These are phyloP conservation scores for Cladobotryum protrusum DNA, from an alignment of 2,329 filamentous ascomycete genomes.

Conservation along the genomic window DNA sequence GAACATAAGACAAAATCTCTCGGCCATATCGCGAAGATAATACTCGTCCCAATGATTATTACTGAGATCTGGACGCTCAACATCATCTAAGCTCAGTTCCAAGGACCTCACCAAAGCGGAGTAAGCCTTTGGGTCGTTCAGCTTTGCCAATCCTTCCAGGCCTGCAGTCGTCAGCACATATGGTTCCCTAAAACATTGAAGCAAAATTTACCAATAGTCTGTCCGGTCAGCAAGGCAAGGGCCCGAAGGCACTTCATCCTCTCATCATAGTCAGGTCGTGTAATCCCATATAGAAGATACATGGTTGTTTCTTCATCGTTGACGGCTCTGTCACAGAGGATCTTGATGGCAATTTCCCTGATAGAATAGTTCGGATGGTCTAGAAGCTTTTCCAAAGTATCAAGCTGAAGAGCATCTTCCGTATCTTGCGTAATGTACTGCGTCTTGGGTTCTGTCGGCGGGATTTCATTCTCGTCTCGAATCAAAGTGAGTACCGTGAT, in stretches of 20 bases:
- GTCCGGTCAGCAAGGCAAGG: conserved; percentile 47
- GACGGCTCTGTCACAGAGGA: conserved; percentile 50
- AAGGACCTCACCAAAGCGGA: conserved; percentile 55
- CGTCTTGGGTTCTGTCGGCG: conserved; percentile 56
- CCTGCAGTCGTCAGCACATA: conserved; percentile 23
- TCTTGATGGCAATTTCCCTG: conserved; percentile 59
- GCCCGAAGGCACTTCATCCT: conserved; percentile 52
- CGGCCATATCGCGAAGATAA: conserved; percentile 53
- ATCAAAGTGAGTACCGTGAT: conserved; percentile 52
- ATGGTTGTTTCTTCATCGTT: conserved; percentile 51
- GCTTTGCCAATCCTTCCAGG: conserved; percentile 34
- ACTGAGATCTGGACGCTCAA: conserved; percentile 44
- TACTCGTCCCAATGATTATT: conserved; percentile 58
- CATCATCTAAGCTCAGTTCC: conserved; percentile 48
- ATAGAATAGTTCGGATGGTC: conserved; percentile 68
- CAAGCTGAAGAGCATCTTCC: conserved; percentile 61
- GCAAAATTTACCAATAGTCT: conserved; percentile 25
- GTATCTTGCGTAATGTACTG: conserved; percentile 71
- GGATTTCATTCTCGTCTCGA: conserved; percentile 60
- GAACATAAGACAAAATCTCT: conserved; percentile 55
- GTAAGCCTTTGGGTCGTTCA: conserved; percentile 47
- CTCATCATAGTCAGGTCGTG: conserved; percentile 51
- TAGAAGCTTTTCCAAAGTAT: conserved; percentile 61
- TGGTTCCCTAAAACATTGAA: neutral
- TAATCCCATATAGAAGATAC: conserved; percentile 51